phyloP scores from a whole-genome alignment of 1,284 basidiomycete species.

The Trametes pubescens region DNA sequence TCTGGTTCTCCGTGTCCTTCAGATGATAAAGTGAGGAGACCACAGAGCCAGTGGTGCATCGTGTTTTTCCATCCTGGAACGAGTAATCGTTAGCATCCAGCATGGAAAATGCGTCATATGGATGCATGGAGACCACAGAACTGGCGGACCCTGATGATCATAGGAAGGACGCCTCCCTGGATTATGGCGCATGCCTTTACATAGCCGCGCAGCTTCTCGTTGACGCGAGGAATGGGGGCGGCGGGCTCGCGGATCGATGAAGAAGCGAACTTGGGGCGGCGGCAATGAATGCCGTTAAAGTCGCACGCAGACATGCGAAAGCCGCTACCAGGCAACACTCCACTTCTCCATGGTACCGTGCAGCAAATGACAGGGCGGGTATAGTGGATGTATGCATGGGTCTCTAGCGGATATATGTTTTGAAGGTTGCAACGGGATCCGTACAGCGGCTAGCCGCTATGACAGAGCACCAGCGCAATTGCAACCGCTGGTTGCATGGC shows the following conservation, averaged over 20 bases:
- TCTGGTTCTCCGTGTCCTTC: constrained; percentile 88
- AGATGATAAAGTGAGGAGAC: constrained; percentile 95
- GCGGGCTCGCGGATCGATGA: too few species aligned
- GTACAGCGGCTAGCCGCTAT: neutral
- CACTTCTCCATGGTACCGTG: too few species aligned
- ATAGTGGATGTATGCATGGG: too few species aligned
- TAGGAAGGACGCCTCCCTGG: neutral
- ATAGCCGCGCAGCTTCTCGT: too few species aligned
- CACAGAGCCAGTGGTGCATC: constrained; percentile 88
- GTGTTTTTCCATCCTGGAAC: constrained; percentile 82
- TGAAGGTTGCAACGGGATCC: neutral
- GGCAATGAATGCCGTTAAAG: neutral
- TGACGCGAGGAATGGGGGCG: too few species aligned
- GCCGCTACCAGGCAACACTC: neutral
- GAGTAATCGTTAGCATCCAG: neutral
- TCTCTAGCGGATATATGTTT: neutral
- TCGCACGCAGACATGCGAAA: neutral
- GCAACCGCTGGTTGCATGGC: neutral
- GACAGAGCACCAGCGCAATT: too few species aligned
- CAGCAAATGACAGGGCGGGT: too few species aligned
- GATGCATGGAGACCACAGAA: neutral
- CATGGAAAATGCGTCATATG: too few species aligned
- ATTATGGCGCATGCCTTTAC: neutral
- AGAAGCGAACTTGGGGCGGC: neutral
- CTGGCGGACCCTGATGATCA: neutral